Evolutionary conservation across 2,329 filamentous ascomycete species (phyloP).

Genomic region (Cladosporium halotolerans): DNA sequence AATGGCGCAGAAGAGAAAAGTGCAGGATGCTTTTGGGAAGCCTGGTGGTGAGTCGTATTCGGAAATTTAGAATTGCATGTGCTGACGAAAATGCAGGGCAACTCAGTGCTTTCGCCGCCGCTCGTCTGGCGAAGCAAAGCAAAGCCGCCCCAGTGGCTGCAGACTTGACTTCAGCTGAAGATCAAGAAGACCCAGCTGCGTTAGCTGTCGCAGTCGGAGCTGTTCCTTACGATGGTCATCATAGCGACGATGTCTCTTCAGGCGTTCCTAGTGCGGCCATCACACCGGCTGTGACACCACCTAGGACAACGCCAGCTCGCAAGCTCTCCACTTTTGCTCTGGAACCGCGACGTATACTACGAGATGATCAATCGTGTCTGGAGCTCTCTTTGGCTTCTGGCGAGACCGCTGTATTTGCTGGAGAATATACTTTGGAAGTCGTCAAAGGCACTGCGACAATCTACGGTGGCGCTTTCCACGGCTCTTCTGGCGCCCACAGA

Average conservation of each 20-base stretch:
- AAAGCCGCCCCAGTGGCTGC: conserved; percentile 8
- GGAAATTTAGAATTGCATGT: not conserved
- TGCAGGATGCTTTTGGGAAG: conserved; percentile 28
- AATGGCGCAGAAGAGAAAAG: conserved; percentile 30
- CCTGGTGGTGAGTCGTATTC: conserved; percentile 10
- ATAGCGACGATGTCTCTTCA: conserved; percentile 6
- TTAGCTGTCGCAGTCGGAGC: conserved; percentile 16
- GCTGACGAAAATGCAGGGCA: conserved; percentile 15
- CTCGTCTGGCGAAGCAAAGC: conserved; percentile 18
- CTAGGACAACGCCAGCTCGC: not conserved
- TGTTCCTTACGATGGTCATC: conserved; percentile 18
- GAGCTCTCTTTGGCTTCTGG: conserved; percentile 21
- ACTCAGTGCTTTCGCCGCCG: conserved; percentile 30
- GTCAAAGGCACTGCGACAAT: conserved; percentile 57
- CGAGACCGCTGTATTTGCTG: conserved; percentile 43
- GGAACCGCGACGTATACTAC: conserved; percentile 12
- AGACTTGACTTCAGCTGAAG: conserved; percentile 1
- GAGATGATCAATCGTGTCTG: conserved; percentile 16
- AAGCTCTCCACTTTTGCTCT: conserved; percentile 15
- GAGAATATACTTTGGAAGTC: conserved; percentile 61
- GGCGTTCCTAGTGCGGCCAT: conserved; percentile 2
- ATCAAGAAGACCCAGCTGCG: not conserved
- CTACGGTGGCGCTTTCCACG: conserved; percentile 56
- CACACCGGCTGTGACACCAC: conserved; percentile 1
- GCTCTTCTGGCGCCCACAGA: conserved; percentile 35